These are phyloP conservation scores for Thielaviopsis ethacetica DNA, from an alignment of 2,329 filamentous ascomycete genomes.

Conservation along the genomic window DNA sequence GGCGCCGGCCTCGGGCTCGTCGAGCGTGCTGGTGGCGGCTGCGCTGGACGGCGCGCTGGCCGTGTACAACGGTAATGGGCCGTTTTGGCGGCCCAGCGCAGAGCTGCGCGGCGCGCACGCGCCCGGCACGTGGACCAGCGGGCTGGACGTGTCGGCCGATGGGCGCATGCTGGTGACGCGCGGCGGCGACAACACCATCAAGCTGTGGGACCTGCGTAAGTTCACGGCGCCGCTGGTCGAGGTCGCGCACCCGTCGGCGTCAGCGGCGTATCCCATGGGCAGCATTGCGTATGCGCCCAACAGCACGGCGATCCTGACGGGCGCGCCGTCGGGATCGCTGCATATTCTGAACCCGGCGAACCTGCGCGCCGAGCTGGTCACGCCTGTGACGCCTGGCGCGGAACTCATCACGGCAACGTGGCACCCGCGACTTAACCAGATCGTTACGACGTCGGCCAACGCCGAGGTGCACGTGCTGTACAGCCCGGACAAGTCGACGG, in stretches of 20 bases:
- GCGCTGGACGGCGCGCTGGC: conserved; percentile 79
- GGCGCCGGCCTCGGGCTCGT: conserved; percentile 56
- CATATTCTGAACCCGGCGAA: conserved; percentile 92
- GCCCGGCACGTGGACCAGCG: conserved; percentile 76
- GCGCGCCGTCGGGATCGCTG: conserved; percentile 69
- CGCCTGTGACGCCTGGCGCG: conserved; percentile 72
- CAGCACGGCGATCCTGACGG: conserved; percentile 71
- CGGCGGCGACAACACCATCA: conserved; percentile 83
- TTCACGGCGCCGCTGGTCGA: conserved; percentile 81
- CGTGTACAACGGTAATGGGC: conserved; percentile 84
- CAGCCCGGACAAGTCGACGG: conserved; percentile 64
- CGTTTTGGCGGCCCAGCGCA: conserved; percentile 63
- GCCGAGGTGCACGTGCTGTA: conserved; percentile 81
- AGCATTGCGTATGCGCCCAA: conserved; percentile 85
- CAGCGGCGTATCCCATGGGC: conserved; percentile 64
- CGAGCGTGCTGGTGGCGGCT: conserved; percentile 62
- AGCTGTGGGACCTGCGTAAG: conserved; percentile 92
- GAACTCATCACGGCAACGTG: conserved; percentile 74
- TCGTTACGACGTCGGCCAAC: conserved; percentile 84
- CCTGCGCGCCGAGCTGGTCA: conserved; percentile 66
- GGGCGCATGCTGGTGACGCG: conserved; percentile 80
- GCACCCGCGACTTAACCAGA: conserved; percentile 93
- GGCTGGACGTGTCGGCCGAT: conserved; percentile 78
- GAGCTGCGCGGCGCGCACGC: conserved; percentile 75
- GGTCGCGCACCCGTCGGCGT: conserved; percentile 64